phyloP scores from a whole-genome alignment of 495 filamentous ascomycete genomes.

The Neurospora intermedia region DNA sequence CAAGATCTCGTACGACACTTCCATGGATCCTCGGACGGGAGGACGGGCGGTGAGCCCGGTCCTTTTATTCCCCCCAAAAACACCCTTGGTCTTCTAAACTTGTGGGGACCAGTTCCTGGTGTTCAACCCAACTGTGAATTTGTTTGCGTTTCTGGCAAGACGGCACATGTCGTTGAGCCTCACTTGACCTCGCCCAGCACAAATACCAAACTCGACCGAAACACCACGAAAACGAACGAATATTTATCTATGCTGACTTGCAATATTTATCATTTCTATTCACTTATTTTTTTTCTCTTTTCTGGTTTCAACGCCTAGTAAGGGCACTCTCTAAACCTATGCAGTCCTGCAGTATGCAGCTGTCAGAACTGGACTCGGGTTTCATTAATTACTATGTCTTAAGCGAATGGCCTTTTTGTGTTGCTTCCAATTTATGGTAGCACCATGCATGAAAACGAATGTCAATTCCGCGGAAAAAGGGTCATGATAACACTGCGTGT shows the following conservation, averaged over 20 bases:
- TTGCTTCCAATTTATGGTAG: neutral
- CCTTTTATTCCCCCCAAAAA: neutral
- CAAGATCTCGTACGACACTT: neutral
- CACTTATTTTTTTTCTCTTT: no score
- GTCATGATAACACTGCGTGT: neutral
- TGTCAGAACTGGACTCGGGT: no score
- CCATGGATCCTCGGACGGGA: neutral
- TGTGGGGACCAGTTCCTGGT: neutral
- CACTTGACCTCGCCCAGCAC: no score
- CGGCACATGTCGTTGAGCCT: neutral
- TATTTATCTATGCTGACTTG: no score
- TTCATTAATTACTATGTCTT: no score
- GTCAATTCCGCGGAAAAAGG: neutral
- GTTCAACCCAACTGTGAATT: neutral
- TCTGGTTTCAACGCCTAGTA: no score
- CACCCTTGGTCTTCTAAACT: neutral
- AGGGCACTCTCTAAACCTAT: no score
- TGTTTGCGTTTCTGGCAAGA: neutral
- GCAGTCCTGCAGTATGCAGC: no score
- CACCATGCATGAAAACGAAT: neutral
- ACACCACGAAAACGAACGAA: no score
- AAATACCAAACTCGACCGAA: no score
- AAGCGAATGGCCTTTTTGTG: no score
- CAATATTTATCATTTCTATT: no score
- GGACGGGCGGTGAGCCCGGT: neutral